Evolutionary conservation across 805 yeast genomes (phyloP), one percentile per base, ranked within the genome.

Genomic region (Peterozyma xylosa): DNA sequence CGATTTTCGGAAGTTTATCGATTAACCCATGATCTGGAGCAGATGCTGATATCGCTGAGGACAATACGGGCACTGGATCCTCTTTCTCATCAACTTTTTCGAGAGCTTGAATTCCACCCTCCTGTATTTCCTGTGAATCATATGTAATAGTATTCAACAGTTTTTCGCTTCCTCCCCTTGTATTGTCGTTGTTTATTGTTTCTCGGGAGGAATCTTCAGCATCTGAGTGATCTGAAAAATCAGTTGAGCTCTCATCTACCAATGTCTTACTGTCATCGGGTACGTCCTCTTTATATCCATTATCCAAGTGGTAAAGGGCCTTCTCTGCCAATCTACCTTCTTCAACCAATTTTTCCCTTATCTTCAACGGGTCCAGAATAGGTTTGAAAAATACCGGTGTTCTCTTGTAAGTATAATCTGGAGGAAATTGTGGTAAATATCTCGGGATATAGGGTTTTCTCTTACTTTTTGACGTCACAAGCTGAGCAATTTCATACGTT

Each of bases 361-460:
- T 71, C 45, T 74, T 67, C 50, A 82, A 77, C 48, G 90, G 86
- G 54, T 87, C 91, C 1, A 80, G 74, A 13, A 80, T 63, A 16
- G 81, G 69, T 18, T 76, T 67, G 45, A 80, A 71, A 57, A 68
- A 89, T 49, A 73, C 71, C 0, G 96, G 84, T 0, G 96, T 85
- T 45, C 80, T 75, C 60, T 78, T 80, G 58, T 84, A 91, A 0
- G 98, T 91, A 61, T 90, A 95, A 54, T 88, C 96, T 0, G 98
- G 96, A 1, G 99, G 99, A 29, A 91, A 70, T 11, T 79, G 78
- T 0, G 99, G 99, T 52, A 91, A 89, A 95, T 7, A 86, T 7
- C 27, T 21, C 4, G 27, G 27, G 7, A 21, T 71, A 47, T 77
- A 76, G 5, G 59, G 56, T 39, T 64, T 65, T 33, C 60, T 50